phyloP scores from a whole-genome alignment of 1,284 basidiomycete genomes.

The Cutaneotrichosporon sp. region DNA sequence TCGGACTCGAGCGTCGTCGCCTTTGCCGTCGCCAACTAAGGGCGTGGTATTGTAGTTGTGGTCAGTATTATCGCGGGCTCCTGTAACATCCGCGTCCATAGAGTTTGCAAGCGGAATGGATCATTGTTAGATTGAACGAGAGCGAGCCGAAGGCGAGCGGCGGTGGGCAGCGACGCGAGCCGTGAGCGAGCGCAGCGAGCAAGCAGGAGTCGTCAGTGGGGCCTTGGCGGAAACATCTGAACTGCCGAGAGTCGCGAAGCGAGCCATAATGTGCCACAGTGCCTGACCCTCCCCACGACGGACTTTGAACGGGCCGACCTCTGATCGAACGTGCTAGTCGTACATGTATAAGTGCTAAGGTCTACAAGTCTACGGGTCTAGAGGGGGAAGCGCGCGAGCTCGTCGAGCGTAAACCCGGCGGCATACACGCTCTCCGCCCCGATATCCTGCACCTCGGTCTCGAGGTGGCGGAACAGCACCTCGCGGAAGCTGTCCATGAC shows the following conservation, averaged over 20 bases:
- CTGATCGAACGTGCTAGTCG: background rate
- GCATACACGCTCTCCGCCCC: slow-evolving; percentile 64
- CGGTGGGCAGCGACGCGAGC: too few relatives aligned
- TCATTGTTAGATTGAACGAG: slow-evolving; percentile 2
- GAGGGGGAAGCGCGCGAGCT: slow-evolving; percentile 60
- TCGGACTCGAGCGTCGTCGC: slow-evolving; percentile 53
- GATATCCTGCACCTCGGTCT: slow-evolving; percentile 68
- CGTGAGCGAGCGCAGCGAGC: too few relatives aligned
- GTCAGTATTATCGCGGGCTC: slow-evolving; percentile 9
- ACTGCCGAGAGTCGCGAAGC: too few relatives aligned
- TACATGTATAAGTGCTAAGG: background rate
- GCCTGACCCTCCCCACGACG: too few relatives aligned
- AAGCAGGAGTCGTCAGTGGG: too few relatives aligned
- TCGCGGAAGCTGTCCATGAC: slow-evolving; percentile 66
- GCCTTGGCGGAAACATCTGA: too few relatives aligned
- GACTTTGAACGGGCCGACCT: too few relatives aligned
- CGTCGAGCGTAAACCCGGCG: slow-evolving; percentile 64
- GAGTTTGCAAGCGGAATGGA: slow-evolving; percentile 12
- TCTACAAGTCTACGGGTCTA: slow-evolving; percentile 20
- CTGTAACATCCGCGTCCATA: slow-evolving; percentile 3
- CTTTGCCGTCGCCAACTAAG: slow-evolving; percentile 52
- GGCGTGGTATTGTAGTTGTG: slow-evolving; percentile 6
- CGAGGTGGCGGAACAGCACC: slow-evolving; percentile 67
- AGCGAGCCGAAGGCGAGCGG: background rate
- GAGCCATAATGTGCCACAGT: too few relatives aligned